Base-by-base conservation (phyloP, 2,329 filamentous ascomycete species). In the Cladosporium sp. region DNA sequence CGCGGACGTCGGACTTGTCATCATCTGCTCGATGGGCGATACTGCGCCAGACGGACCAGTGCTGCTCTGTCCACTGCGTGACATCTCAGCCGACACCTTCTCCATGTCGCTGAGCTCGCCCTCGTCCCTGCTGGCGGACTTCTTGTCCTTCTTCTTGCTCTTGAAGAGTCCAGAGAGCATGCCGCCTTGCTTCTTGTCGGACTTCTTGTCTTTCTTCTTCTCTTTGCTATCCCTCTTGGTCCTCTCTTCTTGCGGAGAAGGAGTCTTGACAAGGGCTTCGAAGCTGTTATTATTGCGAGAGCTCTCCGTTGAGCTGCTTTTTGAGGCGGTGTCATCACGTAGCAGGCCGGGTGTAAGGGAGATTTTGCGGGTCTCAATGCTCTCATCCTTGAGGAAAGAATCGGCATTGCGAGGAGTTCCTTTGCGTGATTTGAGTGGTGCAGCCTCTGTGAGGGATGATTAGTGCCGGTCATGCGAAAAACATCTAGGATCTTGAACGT, bases 321-420 rank as follows among this genome's bases (percentile, higher is more conserved):
- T 57, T 31, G 55, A 61, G 33, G 4, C 69, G 64, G 75, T 74
- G 58, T 96, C 91, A 60, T 97, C 92, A 40, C 92, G 84, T 38
- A 97, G 75, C 49, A 98, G 73, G 61, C 95, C 95, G 1, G 93
- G 93, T 3, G 93, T 98, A 42, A 98, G 80, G 0, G 91, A 95
- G 60, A 98, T 97, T 74, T 97, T 97, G 70, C 95, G 90, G 2
- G 93, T 96, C 70, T 97, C 93, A 35, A 89, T 86, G 32, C 83
- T 89, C 65, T 98, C 92, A 65, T 97, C 93, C 70, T 90, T 95
- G 77, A 96, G 96, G 76, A 97, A 96, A 1, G 92, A 95, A 70
- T 97, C 92, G 4, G 89, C 92, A 66, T 95, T 95, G 58, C 92
- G 82, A 42, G 95, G 80, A 18, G 87, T 92, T 40, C 90, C 90